Base-by-base conservation (phyloP, 495 filamentous ascomycete species). In the Aspergillus indologenus region DNA sequence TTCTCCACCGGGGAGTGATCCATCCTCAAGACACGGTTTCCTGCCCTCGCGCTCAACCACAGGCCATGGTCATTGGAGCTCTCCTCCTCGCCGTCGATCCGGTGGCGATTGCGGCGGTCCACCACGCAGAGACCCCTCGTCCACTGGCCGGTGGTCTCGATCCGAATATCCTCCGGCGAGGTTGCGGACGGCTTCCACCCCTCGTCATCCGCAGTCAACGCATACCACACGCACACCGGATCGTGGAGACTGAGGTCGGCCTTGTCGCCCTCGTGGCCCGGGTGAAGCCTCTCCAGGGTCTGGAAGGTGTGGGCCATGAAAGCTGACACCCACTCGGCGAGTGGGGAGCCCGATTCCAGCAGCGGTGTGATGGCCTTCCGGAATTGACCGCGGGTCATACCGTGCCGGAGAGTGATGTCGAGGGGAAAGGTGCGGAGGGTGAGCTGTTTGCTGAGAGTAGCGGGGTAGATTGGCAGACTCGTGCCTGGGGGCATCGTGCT, bases 81-180 rank as follows among this genome's bases (percentile, higher is more conserved):
- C 55, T 89, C 80, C 42, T 75, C 70, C 34, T 86, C 83, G 12
- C 72, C 75, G n/a, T 82, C 85, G 2, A 83, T 76, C 58, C 78
- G 84, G 61, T 84, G 85, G 47, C 82, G 71, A 47, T 74, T 80
- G 15, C 94, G 79, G 11, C 85, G 75, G 72, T 98, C 95, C 34
- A 91, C 77, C 18, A 98, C 81, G 68, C 90, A 92, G 87, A 91
- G 90, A 2, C 94, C 94, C 45, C 88, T 78, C 53, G 93, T 96
- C 94, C 94, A 98, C 73, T 98, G 93, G 5, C 94, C 94, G 29
- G 80, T 68, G 1, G 90, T 90, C 70, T 98, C 94, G 22, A 98
- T 77, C 15, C 94, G 81, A 53, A 98, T 87, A 72, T 98, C 94
- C 69, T 83, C 76, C 1, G 70, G 73, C 26, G 71, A 74, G 2